phyloP scores from a whole-genome alignment of 2,329 filamentous ascomycete species.

The Diaporthe citrichinensis region DNA sequence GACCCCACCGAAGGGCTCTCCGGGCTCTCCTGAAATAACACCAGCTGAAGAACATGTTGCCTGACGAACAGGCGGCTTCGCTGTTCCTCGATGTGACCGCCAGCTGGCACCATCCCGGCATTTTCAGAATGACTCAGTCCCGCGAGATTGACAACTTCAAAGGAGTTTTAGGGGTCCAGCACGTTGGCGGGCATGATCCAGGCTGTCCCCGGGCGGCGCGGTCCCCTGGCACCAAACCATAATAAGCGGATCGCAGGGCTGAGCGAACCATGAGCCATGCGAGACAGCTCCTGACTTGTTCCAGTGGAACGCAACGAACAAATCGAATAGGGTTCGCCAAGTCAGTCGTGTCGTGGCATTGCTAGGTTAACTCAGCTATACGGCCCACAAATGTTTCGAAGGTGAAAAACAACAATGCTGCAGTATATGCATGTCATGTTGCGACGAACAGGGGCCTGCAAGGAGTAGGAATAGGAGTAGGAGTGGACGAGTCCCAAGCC shows the following conservation, averaged over 20 bases:
- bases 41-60: not conserved
- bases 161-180: not conserved
- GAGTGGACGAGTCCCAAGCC: not conserved
- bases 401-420: not conserved
- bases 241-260: constrained; percentile 32
- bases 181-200: constrained; percentile 16
- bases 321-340: constrained; percentile 16
- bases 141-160: not conserved
- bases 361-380: not conserved
- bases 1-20: not conserved
- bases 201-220: not conserved
- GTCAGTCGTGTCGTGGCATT: constrained; percentile 4
- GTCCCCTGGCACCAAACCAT: constrained; percentile 18
- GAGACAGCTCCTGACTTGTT: constrained; percentile 3
- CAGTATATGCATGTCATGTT: constrained; percentile 18
- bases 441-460: constrained; percentile 19
- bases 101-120: constrained; percentile 13
- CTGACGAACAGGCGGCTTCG: constrained; percentile 10
- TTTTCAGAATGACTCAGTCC: not conserved
- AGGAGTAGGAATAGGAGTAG: too few relatives aligned
- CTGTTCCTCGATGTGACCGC: not conserved
- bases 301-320: not conserved
- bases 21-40: constrained; percentile 19
- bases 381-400: constrained; percentile 14
- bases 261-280: constrained; percentile 25